Evolutionary conservation across 1,139 yeast species (phyloP).

Genomic region (Geotrichum candidum): DNA sequence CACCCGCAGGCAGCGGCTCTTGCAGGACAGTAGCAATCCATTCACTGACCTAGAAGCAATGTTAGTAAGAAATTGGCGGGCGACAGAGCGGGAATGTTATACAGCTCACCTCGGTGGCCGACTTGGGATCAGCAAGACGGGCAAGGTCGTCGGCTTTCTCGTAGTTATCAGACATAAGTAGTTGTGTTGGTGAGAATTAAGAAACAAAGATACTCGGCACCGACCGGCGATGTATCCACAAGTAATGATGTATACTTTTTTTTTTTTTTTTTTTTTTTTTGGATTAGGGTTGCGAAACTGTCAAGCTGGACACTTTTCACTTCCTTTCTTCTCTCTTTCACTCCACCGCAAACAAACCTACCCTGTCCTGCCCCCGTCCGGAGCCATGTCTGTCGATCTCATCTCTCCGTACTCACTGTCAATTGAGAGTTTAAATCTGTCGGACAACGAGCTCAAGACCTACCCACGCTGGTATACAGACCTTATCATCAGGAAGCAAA

Average conservation of each 20-base stretch:
- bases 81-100: neutral
- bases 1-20: conserved; percentile 24
- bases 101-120: conserved; percentile 11
- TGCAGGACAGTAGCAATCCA: conserved; percentile 30
- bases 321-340: neutral
- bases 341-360: neutral
- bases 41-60: conserved; percentile 20
- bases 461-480: conserved; percentile 44
- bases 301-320: neutral
- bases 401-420: conserved; percentile 11
- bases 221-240: too few relatives aligned
- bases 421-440: conserved; percentile 34
- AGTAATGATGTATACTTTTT: neutral
- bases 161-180: neutral
- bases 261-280: too few relatives aligned
- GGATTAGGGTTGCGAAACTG: neutral
- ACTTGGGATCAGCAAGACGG: neutral
- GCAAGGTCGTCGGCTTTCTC: conserved; percentile 4
- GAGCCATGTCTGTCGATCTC: conserved; percentile 6
- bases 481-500: conserved; percentile 36
- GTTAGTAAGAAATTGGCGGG: neutral
- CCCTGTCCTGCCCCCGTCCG: neutral
- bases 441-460: conserved; percentile 37
- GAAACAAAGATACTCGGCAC: neutral
- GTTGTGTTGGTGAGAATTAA: neutral